Evolutionary conservation across 148 eudicot genomes (phyloP), one percentile per base, ranked within the genome.

Genomic region (Chenopodium formosanum): DNA sequence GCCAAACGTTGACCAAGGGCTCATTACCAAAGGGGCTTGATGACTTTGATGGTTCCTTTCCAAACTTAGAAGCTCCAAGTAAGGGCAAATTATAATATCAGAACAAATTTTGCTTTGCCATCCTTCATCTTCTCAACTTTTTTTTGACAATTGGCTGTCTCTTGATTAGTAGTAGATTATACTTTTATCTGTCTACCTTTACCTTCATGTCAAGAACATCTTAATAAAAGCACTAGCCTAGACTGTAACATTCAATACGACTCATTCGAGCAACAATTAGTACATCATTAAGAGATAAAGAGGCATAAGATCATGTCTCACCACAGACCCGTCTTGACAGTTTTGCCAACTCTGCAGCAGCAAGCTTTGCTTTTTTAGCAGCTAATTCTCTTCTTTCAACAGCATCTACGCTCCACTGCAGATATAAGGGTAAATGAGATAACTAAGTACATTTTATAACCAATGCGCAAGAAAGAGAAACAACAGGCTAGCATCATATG

Each of bases 261-360:
- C 34, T 58, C 44, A 62, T 12, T 53, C 29, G 58, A 58, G 69
- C 12, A 48, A 79, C n/a, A 11, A 8, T 16, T 20, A 22, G 48
- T 27, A 81, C 71, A 75, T 14, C 19, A 64, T 2, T 50, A 65
- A 25, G 1, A 58, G 22, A 58, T 56, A 74, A 48, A 12, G 22
- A 22, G 71, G 48, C 52, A 16, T 72, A 22, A 76, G 63, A 69
- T 56, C 75, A 78, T 76, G 75, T 37, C 92, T 90, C 88, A 96
- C 99, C 94, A 85, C 94, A 91, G 75, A 96, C 98, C 78, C 98
- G 95, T 81, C 94, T 90, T 72, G 99, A 96, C 69, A 96, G 86
- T 88, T 96, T 96, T n/a, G 95, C 94, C 76, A 96, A 87, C 89
- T 96, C 99, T 1, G 98, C 99, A 46, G 99, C 92, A 84, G 99